Conservation (phyloP, 331 rosid genomes). For the Malus hybrid region DNA sequence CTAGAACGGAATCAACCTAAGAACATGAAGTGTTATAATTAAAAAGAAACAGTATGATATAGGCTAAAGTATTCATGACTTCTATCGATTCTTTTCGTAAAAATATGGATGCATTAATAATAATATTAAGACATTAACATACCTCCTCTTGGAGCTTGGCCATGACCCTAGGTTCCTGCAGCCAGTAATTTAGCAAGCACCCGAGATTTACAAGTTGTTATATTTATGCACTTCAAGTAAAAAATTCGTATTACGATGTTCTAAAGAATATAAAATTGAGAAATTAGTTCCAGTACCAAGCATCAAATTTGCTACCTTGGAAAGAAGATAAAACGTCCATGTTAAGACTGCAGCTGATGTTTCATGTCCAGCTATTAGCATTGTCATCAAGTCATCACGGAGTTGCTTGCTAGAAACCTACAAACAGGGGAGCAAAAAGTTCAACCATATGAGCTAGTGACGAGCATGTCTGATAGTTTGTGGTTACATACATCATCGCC, state of each 20-base stretch:
- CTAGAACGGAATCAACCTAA: conserved; percentile 77
- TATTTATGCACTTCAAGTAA: not conserved
- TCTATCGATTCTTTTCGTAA: conserved; percentile 4
- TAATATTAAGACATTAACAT: conserved; percentile 10
- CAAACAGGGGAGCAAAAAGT: conserved; percentile 18
- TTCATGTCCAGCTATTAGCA: conserved; percentile 99
- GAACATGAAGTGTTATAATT: conserved; percentile 10
- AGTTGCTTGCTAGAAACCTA: conserved; percentile 99
- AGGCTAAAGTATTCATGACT: not conserved
- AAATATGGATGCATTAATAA: conserved; percentile 14
- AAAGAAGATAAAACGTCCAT: conserved; percentile 93
- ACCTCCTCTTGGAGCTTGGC: conserved; percentile 97
- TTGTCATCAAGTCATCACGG: conserved; percentile 96
- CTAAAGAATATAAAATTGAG: not conserved
- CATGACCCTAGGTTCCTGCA: conserved; percentile 81
- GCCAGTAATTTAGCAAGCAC: conserved; percentile 5
- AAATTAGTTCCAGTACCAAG: not conserved
- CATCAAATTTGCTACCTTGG: conserved; percentile 37
- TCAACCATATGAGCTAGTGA: conserved; percentile 1
- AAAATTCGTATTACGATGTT: not conserved
- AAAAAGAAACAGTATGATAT: not conserved
- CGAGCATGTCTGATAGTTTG: not conserved
- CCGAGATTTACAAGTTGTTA: not conserved
- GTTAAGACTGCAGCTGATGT: conserved; percentile 97
- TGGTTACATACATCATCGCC: conserved; percentile 76